Base-by-base conservation (phyloP, 768 basidiomycete species). In the Pleurotus ostreatus region DNA sequence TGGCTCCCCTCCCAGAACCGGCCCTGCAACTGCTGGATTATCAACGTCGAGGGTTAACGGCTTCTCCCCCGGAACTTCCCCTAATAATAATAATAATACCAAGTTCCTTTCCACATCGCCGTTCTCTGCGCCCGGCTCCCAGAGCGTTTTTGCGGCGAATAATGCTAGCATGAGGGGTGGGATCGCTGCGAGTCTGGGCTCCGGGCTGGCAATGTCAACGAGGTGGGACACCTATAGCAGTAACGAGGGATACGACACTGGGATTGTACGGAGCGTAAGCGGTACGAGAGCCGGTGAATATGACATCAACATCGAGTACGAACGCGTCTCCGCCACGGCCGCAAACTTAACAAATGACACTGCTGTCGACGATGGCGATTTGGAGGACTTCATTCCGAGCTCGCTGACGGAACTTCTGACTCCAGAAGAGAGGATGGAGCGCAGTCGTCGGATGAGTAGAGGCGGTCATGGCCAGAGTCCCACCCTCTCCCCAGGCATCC, bases 331-430 rank as follows among this genome's bases (percentile, higher is more conserved):
- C 8, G 30, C 30, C 30, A n/a, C 72, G 74, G 25, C 69, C 66
- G 57, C 44, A 63, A 62, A 45, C 48, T 56, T 55, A 46, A 55
- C 54, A 55, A 46, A 44, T 30, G 80, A 78, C 15, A 70, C 71
- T 37, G 81, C 81, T 0, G 79, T 78, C 5, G 85, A 85, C 16
- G 89, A 88, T 48, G 92, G 85, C 45, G 91, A 94, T 61, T 66
- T 92, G 47, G 92, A 94, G 65, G 94, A 94, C 56, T 90, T 98
- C 67, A 68, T 98, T 26, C 96, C 96, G 0, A 86, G 89, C 55
- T 91, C 88, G 3, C 74, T 98, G 46, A 92, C 85, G 23, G 95
- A 98, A 58, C 77, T 98, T 5, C 75, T 98, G 46, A 96, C 94
- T 0, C 91, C 92, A 0, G 88, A 87, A 62, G 96, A 98, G 71